A percentile compares a stretch with the other conserved stretches of the same genome.
These are phyloP conservation scores for Sporobolomyces phaffii DNA, from an alignment of 768 basidiomycete genomes.

Conservation along the genomic window DNA sequence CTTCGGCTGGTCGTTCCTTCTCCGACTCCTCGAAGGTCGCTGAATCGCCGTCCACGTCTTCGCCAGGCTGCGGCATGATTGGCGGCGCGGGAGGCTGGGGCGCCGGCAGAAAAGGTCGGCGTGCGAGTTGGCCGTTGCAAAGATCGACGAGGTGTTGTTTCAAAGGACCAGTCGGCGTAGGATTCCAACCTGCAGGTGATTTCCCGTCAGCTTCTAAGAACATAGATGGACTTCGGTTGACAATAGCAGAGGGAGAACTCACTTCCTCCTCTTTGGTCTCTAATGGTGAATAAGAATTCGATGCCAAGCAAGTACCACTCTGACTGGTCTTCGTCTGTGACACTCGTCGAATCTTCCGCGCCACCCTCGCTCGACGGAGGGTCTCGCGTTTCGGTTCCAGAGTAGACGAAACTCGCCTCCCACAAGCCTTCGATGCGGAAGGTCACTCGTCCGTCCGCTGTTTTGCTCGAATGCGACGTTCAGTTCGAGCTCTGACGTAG, in stretches of 20 bases:
- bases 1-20: not conserved
- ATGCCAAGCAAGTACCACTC: conserved; percentile 57
- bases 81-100: not conserved
- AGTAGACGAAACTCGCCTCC: conserved; percentile 65
- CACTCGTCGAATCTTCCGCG: not conserved
- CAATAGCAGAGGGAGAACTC: conserved; percentile 19
- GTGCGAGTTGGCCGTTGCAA: conserved; percentile 38
- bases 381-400: conserved; percentile 48
- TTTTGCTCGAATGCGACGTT: not conserved
- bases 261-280: conserved; percentile 39
- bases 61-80: not conserved
- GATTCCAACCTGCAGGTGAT: conserved; percentile 11
- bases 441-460: conserved; percentile 70
- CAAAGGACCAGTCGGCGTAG: conserved; percentile 30
- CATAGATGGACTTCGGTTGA: conserved; percentile 7
- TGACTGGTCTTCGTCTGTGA: conserved; percentile 51
- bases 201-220: not conserved
- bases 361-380: not conserved
- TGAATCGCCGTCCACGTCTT: not conserved
- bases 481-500: not conserved
- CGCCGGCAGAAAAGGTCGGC: conserved; percentile 4
- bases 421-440: conserved; percentile 70
- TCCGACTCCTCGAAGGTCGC: not conserved
- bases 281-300: conserved; percentile 61
- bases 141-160: conserved; percentile 39